Base-by-base conservation (phyloP, 2,329 filamentous ascomycete species). In the Alternaria arbusti region DNA sequence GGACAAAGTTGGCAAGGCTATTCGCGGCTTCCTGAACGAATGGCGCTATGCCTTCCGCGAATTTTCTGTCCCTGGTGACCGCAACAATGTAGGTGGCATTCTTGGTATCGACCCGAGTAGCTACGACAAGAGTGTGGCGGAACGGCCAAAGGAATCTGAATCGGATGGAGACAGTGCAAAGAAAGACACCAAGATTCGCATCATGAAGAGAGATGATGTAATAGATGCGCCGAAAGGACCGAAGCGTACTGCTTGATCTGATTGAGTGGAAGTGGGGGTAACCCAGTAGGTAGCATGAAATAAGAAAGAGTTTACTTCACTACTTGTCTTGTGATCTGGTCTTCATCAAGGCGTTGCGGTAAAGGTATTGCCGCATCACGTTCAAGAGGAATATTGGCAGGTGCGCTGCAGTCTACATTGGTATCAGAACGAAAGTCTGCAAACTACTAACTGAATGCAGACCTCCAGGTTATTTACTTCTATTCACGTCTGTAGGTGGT, bases 1-100 rank as follows among this genome's bases (percentile, higher is more conserved):
- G 80, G 96, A 99, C 81, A 99, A 99, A 82, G 93, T 99, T 36
- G 95, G 95, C 76, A 97, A 97, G 82, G 94, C 94, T 2, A 90
- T 98, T 66, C 90, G 96, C 58, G 89, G 88, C 70, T 98, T 96
- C 82, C 84, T 99, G 59, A 96, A 95, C 76, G 95, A 98, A 78
- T 97, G 94, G 94, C 89, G 93, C 66, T 99, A 97, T 78, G 91
- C 93, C 0, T 99, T 95, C 82, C 91, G 95, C 58, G 96, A 99
- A 81, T 99, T 99, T 81, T 96, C 92, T 40, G 94, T 97, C 10
- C 94, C 94, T 3, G 95, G 95, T n/a, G 96, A 98, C 80, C 88
- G 93, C 82, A 94, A 94, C 63, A 95, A 96, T 46, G 85, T 89
- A 22, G 88, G 88, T 40, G 88, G 88, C 10, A 89, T 90, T 59